phyloP scores from a whole-genome alignment of 441 rosid species.

The Populus tomentosa region DNA sequence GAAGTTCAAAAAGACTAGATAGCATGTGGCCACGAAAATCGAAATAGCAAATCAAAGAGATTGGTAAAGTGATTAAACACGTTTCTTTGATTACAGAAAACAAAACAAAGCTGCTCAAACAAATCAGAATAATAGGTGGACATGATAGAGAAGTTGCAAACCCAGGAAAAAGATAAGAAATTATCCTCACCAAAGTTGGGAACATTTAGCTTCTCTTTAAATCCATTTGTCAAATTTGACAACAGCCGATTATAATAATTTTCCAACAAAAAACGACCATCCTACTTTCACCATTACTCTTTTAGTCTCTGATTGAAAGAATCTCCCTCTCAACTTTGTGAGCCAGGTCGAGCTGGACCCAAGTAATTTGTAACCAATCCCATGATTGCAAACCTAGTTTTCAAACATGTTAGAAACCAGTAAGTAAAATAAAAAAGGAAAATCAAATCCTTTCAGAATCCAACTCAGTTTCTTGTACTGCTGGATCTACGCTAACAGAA shows the following conservation, averaged over 20 bases:
- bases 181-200: neutral
- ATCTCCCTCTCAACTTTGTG: conserved; percentile 39
- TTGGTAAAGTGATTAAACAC: too few species aligned
- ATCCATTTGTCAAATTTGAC: neutral
- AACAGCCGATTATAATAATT: neutral
- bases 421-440: neutral
- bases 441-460: neutral
- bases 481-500: neutral
- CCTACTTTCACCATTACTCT: neutral
- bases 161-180: neutral
- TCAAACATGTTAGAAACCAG: neutral
- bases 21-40: too few species aligned
- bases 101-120: neutral
- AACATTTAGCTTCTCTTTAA: neutral
- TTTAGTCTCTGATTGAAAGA: neutral
- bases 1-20: too few species aligned
- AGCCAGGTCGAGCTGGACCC: conserved; percentile 68
- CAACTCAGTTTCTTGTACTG: neutral
- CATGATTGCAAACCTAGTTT: conserved; percentile 89
- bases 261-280: neutral
- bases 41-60: too few species aligned
- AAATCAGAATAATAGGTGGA: neutral
- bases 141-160: neutral
- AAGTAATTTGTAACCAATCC: conserved; percentile 89
- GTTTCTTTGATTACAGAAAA: neutral